phyloP scores from a whole-genome alignment of 805 yeast species.

The Spencermartinsiella europaea region DNA sequence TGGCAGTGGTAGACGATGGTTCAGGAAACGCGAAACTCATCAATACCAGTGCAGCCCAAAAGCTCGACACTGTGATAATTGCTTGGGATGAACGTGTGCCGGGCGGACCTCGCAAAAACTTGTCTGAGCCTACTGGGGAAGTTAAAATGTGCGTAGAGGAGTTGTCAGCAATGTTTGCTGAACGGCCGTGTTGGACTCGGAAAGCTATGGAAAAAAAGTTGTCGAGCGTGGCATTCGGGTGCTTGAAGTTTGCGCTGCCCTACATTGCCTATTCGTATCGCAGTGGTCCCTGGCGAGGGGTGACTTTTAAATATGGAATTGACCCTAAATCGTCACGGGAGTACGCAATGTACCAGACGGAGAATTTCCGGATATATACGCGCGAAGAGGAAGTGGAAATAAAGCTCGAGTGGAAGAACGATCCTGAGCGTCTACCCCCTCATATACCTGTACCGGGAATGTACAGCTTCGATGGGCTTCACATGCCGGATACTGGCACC shows the following conservation, averaged over 20 bases:
- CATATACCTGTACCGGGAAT: background rate
- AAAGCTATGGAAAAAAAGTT: constrained; percentile 43
- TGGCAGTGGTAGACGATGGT: constrained; percentile 52
- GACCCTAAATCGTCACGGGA: constrained; percentile 59
- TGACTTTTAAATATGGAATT: constrained; percentile 71
- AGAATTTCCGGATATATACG: constrained; percentile 59
- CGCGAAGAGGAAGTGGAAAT: constrained; percentile 27
- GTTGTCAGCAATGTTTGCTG: constrained; percentile 46
- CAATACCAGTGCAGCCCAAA: constrained; percentile 26
- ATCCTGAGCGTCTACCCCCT: constrained; percentile 23
- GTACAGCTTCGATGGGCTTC: constrained; percentile 66
- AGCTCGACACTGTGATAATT: constrained; percentile 30
- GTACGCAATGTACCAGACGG: constrained; percentile 72
- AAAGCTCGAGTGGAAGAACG: constrained; percentile 21
- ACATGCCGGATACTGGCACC: constrained; percentile 61
- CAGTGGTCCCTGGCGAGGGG: constrained; percentile 93
- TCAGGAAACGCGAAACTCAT: constrained; percentile 32
- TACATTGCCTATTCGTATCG: constrained; percentile 75
- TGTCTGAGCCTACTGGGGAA: constrained; percentile 41
- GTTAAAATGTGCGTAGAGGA: constrained; percentile 33
- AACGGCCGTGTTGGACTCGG: constrained; percentile 82
- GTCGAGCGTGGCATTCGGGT: constrained; percentile 32
- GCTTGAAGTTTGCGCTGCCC: constrained; percentile 74
- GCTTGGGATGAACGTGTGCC: constrained; percentile 34
- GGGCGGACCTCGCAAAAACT: constrained; percentile 31